phyloP scores from a whole-genome alignment of 306 rosid species.

The Bauhinia variegata region DNA sequence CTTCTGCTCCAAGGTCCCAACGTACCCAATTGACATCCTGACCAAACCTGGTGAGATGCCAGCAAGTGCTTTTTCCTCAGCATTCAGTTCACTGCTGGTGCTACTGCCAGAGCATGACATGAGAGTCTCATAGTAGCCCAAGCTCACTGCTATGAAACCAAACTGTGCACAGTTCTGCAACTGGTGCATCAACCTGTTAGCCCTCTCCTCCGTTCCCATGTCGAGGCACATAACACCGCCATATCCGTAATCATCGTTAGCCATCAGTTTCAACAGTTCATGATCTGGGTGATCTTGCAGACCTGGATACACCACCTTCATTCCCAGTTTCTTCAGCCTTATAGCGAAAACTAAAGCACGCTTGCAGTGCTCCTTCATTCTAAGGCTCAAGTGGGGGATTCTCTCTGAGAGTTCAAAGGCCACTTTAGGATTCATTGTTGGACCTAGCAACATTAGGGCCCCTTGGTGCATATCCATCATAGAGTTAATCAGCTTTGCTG shows the following conservation, averaged over 20 bases:
- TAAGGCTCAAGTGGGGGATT: constrained; percentile 71
- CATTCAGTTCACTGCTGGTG: constrained; percentile 79
- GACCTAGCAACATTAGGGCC: constrained; percentile 81
- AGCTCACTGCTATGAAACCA: constrained; percentile 90
- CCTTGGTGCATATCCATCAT: constrained; percentile 99
- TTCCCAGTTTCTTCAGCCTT: constrained; percentile 60
- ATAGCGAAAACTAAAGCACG: constrained; percentile 65
- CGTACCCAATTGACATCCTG: constrained; percentile 77
- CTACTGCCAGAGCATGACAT: constrained; percentile 97
- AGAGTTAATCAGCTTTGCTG: constrained; percentile 69
- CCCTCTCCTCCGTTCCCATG: constrained; percentile 89
- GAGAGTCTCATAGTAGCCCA: constrained; percentile 89
- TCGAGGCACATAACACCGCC: constrained; percentile 87
- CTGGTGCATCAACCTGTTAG: constrained; percentile 67
- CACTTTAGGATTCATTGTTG: constrained; percentile 91
- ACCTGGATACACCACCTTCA: constrained; percentile 85
- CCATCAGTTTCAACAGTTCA: constrained; percentile 54
- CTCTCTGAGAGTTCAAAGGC: constrained; percentile 90
- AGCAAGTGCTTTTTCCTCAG: constrained; percentile 64
- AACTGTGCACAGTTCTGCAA: constrained; percentile 75
- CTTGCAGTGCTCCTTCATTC: constrained; percentile 81
- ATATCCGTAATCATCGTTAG: constrained; percentile 70
- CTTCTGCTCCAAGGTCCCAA: constrained; percentile 86
- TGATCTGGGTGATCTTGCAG: constrained; percentile 79
- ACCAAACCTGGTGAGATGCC: constrained; percentile 88